These are phyloP conservation scores for Cronartium ribicola DNA, from an alignment of 1,284 basidiomycete genomes.

Conservation along the genomic window DNA sequence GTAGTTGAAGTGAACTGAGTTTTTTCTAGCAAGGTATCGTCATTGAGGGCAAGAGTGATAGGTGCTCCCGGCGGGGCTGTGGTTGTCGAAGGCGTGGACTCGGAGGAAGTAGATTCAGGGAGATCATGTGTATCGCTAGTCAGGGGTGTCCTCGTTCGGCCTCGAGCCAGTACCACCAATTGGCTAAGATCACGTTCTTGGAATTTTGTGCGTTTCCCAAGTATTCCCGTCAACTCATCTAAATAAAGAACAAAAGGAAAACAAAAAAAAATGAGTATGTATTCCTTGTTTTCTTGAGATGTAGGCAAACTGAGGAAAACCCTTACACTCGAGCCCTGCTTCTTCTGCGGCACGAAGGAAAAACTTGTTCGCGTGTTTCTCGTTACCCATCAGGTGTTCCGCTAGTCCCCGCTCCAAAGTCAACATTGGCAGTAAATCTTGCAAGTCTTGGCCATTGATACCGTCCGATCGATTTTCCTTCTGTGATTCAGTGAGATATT, in stretches of 20 bases:
- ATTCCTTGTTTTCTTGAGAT: background rate
- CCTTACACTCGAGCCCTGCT: slow-evolving; percentile 66
- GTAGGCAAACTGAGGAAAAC: background rate
- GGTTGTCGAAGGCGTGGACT: background rate
- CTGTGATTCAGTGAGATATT: slow-evolving; percentile 57
- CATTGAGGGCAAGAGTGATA: slow-evolving; percentile 68
- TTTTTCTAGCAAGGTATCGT: slow-evolving; percentile 92
- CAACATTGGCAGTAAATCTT: slow-evolving; percentile 25
- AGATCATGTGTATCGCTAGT: background rate
- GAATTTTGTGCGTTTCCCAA: slow-evolving; percentile 92
- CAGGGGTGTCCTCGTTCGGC: slow-evolving; percentile 50
- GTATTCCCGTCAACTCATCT: slow-evolving; percentile 80
- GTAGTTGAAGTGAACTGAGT: slow-evolving; percentile 70
- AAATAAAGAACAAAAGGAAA: background rate
- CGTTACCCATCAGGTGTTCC: slow-evolving; percentile 49
- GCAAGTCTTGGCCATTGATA: slow-evolving; percentile 49
- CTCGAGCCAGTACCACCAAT: slow-evolving; percentile 88
- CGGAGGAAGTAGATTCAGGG: background rate
- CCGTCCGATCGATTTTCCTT: slow-evolving; percentile 47
- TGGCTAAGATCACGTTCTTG: slow-evolving; percentile 81
- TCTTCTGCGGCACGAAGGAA: slow-evolving; percentile 75
- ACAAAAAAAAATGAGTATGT: background rate
- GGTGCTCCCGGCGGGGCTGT: slow-evolving; percentile 55
- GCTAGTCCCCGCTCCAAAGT: slow-evolving; percentile 35
- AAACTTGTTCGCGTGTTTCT: slow-evolving; percentile 70